These are phyloP conservation scores for Solanum chacoense DNA, from an alignment of 305 asterid genomes.

Conservation along the genomic window DNA sequence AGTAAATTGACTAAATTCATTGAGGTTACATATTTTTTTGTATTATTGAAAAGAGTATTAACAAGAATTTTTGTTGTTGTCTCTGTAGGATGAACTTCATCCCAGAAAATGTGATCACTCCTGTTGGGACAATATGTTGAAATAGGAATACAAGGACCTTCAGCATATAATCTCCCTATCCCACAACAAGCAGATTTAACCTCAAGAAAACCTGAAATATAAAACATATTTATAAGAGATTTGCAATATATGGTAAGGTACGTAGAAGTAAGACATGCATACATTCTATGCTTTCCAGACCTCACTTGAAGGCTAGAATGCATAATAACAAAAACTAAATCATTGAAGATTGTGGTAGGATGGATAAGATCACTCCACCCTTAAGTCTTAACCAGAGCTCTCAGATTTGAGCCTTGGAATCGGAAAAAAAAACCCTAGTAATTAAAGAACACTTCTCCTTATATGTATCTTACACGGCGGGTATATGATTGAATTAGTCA, in stretches of 20 bases:
- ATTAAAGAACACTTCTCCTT: background rate
- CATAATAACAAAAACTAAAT: background rate
- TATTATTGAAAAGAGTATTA: constrained; percentile 20
- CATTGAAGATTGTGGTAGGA: background rate
- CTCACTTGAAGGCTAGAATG: accelerated
- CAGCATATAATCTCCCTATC: constrained; percentile 46
- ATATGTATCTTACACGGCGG: background rate
- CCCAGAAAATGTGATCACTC: constrained; percentile 59
- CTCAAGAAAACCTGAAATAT: constrained; percentile 39
- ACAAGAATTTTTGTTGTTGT: constrained; percentile 31
- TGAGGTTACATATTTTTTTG: constrained; percentile 27
- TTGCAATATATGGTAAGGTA: background rate
- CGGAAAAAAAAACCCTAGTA: background rate
- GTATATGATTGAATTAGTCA: background rate
- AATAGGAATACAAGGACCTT: constrained; percentile 55
- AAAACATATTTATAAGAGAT: background rate
- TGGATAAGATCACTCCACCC: background rate
- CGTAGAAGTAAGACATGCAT: background rate
- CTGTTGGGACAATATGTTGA: constrained; percentile 43
- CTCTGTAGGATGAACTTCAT: constrained; percentile 61
- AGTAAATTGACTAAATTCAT: constrained; percentile 39
- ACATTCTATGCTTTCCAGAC: accelerated
- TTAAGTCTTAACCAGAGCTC: background rate
- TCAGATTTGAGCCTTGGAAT: background rate
- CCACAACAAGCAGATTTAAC: constrained; percentile 70